phyloP scores from a whole-genome alignment of 192 early-diverging fungal species.

The Phycomyces nitens region DNA sequence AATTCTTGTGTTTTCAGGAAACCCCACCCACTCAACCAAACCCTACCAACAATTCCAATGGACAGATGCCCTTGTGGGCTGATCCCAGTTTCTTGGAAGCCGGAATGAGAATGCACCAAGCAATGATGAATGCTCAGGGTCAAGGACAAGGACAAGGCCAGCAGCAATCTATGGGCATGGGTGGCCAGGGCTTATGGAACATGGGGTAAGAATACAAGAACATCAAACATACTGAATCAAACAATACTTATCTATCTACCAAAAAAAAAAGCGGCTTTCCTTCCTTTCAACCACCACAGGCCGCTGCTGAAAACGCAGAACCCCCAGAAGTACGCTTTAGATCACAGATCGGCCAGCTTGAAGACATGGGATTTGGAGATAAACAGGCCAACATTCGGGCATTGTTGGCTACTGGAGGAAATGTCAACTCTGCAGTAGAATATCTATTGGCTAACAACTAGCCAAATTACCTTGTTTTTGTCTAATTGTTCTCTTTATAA shows the following conservation, averaged over 20 bases:
- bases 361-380: conserved; percentile 95
- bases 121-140: conserved; percentile 12
- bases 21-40: background rate
- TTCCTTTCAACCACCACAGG: conserved; percentile 7
- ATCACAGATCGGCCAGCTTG: conserved; percentile 66
- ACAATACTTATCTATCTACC: too few species aligned
- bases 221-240: too few species aligned
- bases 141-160: conserved; percentile 15
- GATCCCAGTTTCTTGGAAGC: conserved; percentile 35
- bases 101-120: conserved; percentile 26
- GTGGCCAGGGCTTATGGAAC: conserved; percentile 10
- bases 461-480: background rate
- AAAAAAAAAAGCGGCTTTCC: background rate
- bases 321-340: conserved; percentile 61
- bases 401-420: conserved; percentile 78
- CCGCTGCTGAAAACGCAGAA: conserved; percentile 39
- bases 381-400: conserved; percentile 82
- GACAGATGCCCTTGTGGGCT: conserved; percentile 21
- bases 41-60: background rate
- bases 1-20: background rate
- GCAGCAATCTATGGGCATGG: conserved; percentile 1
- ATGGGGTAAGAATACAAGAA: background rate
- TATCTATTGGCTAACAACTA: conserved; percentile 44
- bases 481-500: background rate
- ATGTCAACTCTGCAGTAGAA: conserved; percentile 85